Evolutionary conservation across 2,329 filamentous ascomycete species (phyloP), one percentile per base, ranked within the genome.

Genomic region (Capronia epimyces): DNA sequence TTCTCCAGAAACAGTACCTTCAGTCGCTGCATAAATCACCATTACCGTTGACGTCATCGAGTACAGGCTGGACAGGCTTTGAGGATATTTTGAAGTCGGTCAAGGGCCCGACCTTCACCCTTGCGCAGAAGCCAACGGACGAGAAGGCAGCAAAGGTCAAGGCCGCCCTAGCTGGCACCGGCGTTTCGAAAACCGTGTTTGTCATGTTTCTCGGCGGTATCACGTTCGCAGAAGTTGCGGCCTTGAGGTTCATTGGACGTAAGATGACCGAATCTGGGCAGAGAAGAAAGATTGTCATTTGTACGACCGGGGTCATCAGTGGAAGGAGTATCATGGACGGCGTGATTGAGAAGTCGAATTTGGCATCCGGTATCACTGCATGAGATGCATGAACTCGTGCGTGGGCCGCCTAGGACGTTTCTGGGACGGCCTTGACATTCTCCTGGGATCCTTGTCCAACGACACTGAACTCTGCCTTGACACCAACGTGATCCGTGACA

Each of bases 201-300:
- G 84, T 98, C n/a, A 95, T 97, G 61, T 97, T 97, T 69, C 74
- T 98, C 15, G 93, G 93, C n/a, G 94, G 93, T 1, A 87, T 98
- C 49, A 96, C 89, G 0, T 95, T 94, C 65, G 91, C 93, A 0
- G 93, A 98, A 70, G 91, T 98, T 66, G 89, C 94, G 34, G 93
- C 94, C 16, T 67, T 98, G 65, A 79, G 94, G 48, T 97, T 95
- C 66, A 85, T 98, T 60, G 88, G 87, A 8, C 83, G 83, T 65
- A 84, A 91, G 68, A 84, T 93, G 81, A 80, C 87, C 75, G 84
- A 78, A 44, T 83, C 57, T n/a, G 59, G 59, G 3, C 59, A 62
- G 47, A 52, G 84, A 60, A 83, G 87, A 66, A 87, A 87, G 64
- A 85, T 98, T 61, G 76, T 98, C 43, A 90, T 98, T 64, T 94